These are phyloP conservation scores for Daldinia bambusicola DNA, from an alignment of 495 filamentous ascomycete genomes.

Conservation along the genomic window DNA sequence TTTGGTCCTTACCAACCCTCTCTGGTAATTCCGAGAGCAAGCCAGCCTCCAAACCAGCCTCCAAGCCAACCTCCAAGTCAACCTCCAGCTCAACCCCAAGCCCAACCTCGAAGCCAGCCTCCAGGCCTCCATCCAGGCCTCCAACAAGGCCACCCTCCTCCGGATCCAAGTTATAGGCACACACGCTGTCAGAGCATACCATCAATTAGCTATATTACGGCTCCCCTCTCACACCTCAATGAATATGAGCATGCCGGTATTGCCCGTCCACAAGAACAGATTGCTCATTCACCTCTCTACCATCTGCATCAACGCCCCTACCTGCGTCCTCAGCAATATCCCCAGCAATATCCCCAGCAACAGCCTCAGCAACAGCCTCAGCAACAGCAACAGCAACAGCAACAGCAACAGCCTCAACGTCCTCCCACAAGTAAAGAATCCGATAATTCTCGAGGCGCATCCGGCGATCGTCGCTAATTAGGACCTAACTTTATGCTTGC, in stretches of 20 bases:
- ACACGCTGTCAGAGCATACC: slow-evolving; percentile 52
- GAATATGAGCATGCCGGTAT: slow-evolving; percentile 16
- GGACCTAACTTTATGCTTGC: too few relatives aligned
- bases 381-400: too few relatives aligned
- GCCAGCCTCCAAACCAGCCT: too few relatives aligned
- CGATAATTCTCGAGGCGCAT: too few relatives aligned
- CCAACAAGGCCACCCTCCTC: slow-evolving; percentile 8
- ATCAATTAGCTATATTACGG: slow-evolving; percentile 13
- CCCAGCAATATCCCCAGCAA: background rate
- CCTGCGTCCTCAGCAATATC: slow-evolving; percentile 11
- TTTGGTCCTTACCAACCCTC: background rate
- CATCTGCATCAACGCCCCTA: slow-evolving; percentile 31
- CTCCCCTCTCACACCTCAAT: background rate
- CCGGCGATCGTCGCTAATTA: slow-evolving; percentile 28
- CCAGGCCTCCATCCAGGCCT: background rate
- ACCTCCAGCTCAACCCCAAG: background rate
- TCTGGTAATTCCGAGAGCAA: background rate
- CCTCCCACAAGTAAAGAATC: too few relatives aligned
- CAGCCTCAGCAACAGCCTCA: too few relatives aligned
- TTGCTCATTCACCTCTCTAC: slow-evolving; percentile 15
- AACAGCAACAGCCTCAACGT: too few relatives aligned
- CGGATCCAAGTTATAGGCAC: slow-evolving; percentile 44
- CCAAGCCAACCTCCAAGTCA: background rate
- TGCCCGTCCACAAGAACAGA: background rate
- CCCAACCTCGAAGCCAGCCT: background rate